These are phyloP conservation scores for Orbilia blumenaviensis DNA, from an alignment of 2,329 filamentous ascomycete species.

Conservation along the genomic window DNA sequence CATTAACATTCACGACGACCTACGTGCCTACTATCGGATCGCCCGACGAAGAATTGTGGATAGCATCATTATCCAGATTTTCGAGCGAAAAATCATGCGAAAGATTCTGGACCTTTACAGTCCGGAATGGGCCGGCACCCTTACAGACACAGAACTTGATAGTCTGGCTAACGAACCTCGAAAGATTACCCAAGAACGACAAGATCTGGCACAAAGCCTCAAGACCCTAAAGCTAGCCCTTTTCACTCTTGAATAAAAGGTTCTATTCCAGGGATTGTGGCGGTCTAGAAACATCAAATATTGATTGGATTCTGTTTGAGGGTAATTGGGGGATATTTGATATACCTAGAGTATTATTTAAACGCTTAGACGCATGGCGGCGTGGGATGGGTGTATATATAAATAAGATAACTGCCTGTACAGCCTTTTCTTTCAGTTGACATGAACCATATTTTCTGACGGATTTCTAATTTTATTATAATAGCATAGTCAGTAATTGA, in stretches of 20 bases:
- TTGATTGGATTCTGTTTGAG: no score
- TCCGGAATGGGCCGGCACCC: not conserved
- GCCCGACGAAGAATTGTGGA: slow-evolving; percentile 31
- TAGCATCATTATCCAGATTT: slow-evolving; percentile 28
- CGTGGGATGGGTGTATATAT: no score
- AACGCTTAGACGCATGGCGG: no score
- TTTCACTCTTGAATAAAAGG: slow-evolving; percentile 4
- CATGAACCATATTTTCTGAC: no score
- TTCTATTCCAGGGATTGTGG: no score
- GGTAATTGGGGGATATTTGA: no score
- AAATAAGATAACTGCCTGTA: no score
- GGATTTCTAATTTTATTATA: no score
- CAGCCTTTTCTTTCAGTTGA: no score
- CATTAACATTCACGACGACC: slow-evolving; percentile 15
- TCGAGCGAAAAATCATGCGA: slow-evolving; percentile 28
- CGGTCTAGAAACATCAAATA: no score
- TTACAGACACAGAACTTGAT: not conserved
- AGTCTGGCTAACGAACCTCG: slow-evolving; percentile 12
- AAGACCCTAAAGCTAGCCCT: slow-evolving; percentile 8
- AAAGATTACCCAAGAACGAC: slow-evolving; percentile 15
- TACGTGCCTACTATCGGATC: slow-evolving; percentile 30
- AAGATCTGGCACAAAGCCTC: slow-evolving; percentile 3
- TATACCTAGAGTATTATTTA: no score
- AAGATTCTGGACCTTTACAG: not conserved
- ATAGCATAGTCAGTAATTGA: no score